These are phyloP conservation scores for Dillenia suffruticosa DNA, from an alignment of 164 flowering plant species.

Conservation along the genomic window DNA sequence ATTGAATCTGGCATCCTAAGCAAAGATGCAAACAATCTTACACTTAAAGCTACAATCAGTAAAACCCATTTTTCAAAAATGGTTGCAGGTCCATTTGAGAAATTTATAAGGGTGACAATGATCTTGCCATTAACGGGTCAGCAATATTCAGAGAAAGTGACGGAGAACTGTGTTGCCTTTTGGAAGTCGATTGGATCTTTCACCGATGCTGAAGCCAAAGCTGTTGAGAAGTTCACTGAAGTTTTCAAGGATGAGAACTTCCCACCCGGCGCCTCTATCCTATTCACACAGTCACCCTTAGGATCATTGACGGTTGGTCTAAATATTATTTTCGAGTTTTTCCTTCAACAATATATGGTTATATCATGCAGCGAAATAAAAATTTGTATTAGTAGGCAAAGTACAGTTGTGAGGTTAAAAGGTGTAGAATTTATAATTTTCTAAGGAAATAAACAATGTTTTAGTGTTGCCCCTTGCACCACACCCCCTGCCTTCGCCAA, in stretches of 20 bases:
- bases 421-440: too few species aligned
- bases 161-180: constrained; percentile 64
- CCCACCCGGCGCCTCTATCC: constrained; percentile 73
- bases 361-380: too few species aligned
- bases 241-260: constrained; percentile 61
- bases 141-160: constrained; percentile 77
- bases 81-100: constrained; percentile 71
- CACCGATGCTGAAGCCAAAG: constrained; percentile 65
- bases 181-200: constrained; percentile 65
- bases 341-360: not conserved
- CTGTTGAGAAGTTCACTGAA: constrained; percentile 53
- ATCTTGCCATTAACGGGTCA: constrained; percentile 71
- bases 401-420: too few species aligned
- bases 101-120: constrained; percentile 57
- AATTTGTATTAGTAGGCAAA: too few species aligned
- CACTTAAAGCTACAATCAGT: too few species aligned
- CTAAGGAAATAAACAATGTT: too few species aligned
- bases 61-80: not conserved
- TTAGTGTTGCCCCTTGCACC: too few species aligned
- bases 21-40: too few species aligned
- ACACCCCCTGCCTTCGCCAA: not conserved
- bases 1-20: too few species aligned
- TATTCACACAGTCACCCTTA: constrained; percentile 57
- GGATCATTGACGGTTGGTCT: constrained; percentile 56
- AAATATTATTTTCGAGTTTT: not conserved